Percentiles rank a stretch among this genome's conserved stretches.
Evolutionary conservation across 78 protist species (phyloP).

Genomic region (Thecamonas trahens): DNA sequence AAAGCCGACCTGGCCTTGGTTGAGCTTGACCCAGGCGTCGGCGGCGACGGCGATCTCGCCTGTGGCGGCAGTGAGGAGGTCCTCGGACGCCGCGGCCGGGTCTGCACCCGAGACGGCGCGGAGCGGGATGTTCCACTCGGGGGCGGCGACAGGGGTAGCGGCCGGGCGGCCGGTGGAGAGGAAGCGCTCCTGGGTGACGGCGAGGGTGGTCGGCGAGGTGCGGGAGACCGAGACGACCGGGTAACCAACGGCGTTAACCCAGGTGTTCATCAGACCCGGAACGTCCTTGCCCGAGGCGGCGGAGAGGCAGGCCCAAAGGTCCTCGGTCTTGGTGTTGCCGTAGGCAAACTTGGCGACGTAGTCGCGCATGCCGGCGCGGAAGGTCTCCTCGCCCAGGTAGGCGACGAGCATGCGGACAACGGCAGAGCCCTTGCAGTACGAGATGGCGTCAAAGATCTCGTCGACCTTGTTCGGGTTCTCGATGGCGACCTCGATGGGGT

Average conservation of each 20-base stretch:
- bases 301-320: constrained; percentile 73
- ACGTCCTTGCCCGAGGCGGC: constrained; percentile 46
- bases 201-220: neutral
- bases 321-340: constrained; percentile 58
- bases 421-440: constrained; percentile 61
- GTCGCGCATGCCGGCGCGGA: constrained; percentile 59
- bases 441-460: constrained; percentile 86
- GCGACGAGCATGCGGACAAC: constrained; percentile 72
- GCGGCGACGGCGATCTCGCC: neutral
- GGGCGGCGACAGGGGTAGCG: neutral
- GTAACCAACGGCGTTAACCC: constrained; percentile 67
- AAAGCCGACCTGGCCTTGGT: constrained; percentile 63
- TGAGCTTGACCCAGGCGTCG: constrained; percentile 67
- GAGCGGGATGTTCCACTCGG: constrained; percentile 12
- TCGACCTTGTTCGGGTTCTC: constrained; percentile 44
- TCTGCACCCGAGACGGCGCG: neutral
- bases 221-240: constrained; percentile 62
- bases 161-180: constrained; percentile 1
- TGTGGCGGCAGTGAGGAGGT: constrained; percentile 12
- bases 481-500: constrained; percentile 85
- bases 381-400: constrained; percentile 61
- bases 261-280: constrained; percentile 47
- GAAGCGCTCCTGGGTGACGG: constrained; percentile 13
- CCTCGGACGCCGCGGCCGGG: neutral
- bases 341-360: constrained; percentile 58